phyloP scores from a whole-genome alignment of 148 eudicot genomes.

The Rhododendron henanense region DNA sequence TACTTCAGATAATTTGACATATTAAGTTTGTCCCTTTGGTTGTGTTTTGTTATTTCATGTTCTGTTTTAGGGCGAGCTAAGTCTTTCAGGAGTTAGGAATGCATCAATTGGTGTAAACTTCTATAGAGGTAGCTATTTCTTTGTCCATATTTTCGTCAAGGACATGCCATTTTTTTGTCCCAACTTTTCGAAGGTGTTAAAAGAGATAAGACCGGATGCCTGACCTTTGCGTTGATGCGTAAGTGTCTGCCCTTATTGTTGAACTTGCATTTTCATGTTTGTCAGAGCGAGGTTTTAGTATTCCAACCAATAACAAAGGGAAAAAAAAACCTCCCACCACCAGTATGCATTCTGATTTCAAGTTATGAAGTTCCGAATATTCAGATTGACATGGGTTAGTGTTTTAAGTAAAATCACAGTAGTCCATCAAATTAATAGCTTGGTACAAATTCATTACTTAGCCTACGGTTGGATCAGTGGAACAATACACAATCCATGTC shows the following conservation, averaged over 20 bases:
- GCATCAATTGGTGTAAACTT: not conserved
- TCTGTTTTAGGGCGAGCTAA: not conserved
- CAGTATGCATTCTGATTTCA: not conserved
- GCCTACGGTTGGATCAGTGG: not conserved
- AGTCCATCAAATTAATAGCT: not conserved
- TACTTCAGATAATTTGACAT: not conserved
- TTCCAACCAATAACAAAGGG: not conserved
- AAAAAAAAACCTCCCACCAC: not conserved
- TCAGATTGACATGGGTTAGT: not conserved
- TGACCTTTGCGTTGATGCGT: not conserved
- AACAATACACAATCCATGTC: not conserved
- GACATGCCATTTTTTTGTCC: not conserved
- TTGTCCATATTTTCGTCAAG: not conserved
- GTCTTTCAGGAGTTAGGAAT: not conserved
- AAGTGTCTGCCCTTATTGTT: not conserved
- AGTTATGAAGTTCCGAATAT: not conserved
- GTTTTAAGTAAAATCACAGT: not conserved
- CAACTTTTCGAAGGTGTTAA: not conserved
- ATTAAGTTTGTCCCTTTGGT: not conserved
- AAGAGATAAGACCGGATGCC: not conserved
- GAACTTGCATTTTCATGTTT: not conserved
- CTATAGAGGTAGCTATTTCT: not conserved
- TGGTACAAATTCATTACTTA: not conserved
- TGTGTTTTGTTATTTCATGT: not conserved
- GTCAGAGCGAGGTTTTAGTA: not conserved